A percentile compares a stretch with the other conserved stretches of the same genome.
Conservation (phyloP, 805 yeast genomes). For the Sugiyamaella smithiae region DNA sequence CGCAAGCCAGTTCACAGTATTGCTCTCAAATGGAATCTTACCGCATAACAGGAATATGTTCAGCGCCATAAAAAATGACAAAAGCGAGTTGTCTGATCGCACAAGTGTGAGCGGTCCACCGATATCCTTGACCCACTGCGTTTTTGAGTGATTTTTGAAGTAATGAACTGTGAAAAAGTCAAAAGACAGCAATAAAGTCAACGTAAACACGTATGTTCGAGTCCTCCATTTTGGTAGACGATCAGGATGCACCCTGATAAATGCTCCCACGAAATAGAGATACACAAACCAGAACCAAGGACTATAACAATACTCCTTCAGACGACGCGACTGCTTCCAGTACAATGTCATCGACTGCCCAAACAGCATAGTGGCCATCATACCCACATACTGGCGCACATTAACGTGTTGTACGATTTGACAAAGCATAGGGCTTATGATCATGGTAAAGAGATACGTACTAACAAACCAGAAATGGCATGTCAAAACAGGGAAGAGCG, state of each 20-base stretch:
- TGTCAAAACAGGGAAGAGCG: background rate
- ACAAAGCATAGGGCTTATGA: constrained; percentile 2
- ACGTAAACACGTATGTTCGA: background rate
- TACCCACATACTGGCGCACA: constrained; percentile 6
- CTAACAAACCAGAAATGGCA: constrained; percentile 5
- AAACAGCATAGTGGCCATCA: background rate
- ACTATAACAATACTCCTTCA: background rate
- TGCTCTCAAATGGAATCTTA: constrained; percentile 3
- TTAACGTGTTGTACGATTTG: background rate
- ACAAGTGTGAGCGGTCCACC: background rate
- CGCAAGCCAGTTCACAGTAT: background rate
- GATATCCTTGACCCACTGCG: constrained; percentile 3
- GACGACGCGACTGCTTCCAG: background rate
- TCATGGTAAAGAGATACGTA: background rate
- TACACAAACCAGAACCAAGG: background rate
- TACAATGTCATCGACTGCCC: background rate
- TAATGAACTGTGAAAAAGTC: background rate
- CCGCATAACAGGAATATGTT: constrained; percentile 6
- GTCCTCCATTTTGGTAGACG: background rate
- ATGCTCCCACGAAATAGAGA: constrained; percentile 8
- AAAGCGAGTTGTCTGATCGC: constrained; percentile 2
- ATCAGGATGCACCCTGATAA: constrained; percentile 1
- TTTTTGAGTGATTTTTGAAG: background rate
- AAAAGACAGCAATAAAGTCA: background rate
- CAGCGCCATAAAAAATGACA: constrained; percentile 5